Base-by-base conservation (phyloP, 306 rosid species). In the Castanea crenata region DNA sequence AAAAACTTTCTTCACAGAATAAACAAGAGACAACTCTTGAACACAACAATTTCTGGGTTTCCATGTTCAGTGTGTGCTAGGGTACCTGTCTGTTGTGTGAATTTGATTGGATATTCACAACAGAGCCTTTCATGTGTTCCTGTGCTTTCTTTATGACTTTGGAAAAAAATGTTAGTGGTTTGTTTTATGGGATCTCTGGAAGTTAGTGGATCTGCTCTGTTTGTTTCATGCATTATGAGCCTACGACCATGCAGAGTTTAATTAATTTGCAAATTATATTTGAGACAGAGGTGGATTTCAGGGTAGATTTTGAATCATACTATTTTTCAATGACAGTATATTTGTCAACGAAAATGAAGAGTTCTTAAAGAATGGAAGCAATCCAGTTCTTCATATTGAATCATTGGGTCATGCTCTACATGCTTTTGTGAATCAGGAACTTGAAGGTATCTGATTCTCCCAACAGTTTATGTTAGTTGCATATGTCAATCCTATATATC, bases 371-470 rank as follows among this genome's bases (percentile, higher is more conserved):
- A 92, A 89, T 14, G 97, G 92, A 85, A 92, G 86, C 78, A 84
- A 78, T 3, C 94, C 97, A 65, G 76, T 88, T 81, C 97, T 94
- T 78, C 79, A 85, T 35, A 88, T 91, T 76, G 91, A 94, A 80
- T 94, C 98, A 78, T 91, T 81, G 72, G 98, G 97, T 27, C 97
- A 94, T 85, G 95, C 97, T 74, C 88, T 94, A 79, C 97, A 94
- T 87, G 97, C 89, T 62, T 94, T 94, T 71, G 93, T 92, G 83
- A 94, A 94, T 82, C 87, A 86, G 80, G 87, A 88, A 81, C 87
- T 88, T 76, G 88, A 85, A 92, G 98, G 98, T 80, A 20, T 38
- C 46, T 46, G 21, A 77, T 79, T 83, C 31, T 74, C 58, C 67
- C 35, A 57, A 41, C 7, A 4, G 62, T 9, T 21, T 67, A 54